A percentile compares a stretch with the other conserved stretches of the same genome.
Evolutionary conservation across 345 rosid genomes (phyloP).

Genomic region (Citrus maxima): DNA sequence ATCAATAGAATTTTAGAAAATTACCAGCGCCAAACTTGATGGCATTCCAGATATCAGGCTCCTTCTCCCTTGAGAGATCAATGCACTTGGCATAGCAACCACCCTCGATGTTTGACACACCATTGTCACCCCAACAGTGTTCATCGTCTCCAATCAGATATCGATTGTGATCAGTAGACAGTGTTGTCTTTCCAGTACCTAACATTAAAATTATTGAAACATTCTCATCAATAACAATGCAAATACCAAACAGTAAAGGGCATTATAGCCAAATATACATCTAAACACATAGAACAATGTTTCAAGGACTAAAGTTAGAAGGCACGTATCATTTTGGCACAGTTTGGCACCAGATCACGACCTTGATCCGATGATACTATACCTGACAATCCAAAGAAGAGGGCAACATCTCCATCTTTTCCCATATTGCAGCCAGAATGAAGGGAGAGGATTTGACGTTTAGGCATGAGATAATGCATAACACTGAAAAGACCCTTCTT

Average conservation of each 20-base stretch:
- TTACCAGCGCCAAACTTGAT: constrained; percentile 94
- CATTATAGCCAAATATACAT: not conserved
- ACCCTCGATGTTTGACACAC: constrained; percentile 98
- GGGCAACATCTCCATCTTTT: constrained; percentile 97
- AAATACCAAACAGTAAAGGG: not conserved
- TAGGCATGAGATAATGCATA: constrained; percentile 99
- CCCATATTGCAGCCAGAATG: constrained; percentile 99
- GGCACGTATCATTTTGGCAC: constrained; percentile 31
- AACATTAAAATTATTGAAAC: constrained; percentile 9
- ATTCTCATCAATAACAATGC: constrained; percentile 20
- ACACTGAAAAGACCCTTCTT: constrained; percentile 98
- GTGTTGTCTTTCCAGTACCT: constrained; percentile 95
- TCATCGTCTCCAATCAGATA: constrained; percentile 95
- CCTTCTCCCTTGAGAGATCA: constrained; percentile 88
- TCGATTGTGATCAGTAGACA: constrained; percentile 94
- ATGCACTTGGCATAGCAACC: constrained; percentile 98
- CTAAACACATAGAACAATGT: not conserved
- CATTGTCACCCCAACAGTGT: constrained; percentile 89
- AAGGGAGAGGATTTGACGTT: constrained; percentile 87
- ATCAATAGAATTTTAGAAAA: not conserved
- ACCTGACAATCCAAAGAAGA: constrained; percentile 99
- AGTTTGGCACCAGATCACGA: constrained; percentile 26
- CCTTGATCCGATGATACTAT: constrained; percentile 41
- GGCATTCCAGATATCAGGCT: constrained; percentile 96
- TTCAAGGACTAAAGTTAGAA: constrained; percentile 15